Evolutionary conservation across 495 filamentous ascomycete genomes (phyloP), one percentile per base, ranked within the genome.

Genomic region (Copromyces sp.): DNA sequence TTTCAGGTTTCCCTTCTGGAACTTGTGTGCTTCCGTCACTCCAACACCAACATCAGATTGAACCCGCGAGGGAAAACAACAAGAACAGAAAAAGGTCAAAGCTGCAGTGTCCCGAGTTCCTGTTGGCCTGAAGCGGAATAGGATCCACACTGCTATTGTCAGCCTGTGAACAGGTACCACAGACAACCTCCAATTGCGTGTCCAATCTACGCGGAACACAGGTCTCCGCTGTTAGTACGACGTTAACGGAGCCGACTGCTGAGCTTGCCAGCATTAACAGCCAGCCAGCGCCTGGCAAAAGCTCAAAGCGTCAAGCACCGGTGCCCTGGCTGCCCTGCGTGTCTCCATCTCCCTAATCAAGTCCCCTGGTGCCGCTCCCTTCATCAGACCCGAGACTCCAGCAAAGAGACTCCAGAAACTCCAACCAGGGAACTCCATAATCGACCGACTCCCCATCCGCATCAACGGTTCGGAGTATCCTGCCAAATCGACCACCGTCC

Each of bases 1-100:
- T 78, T 78, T 76, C 76, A 78, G 76, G 69, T 71, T 69, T 6
- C 45, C 70, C 65, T 75, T 73, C 75, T 75, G 68, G 75, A 76
- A 72, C 75, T 42, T 61, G 53, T 61, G 53, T 61, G 24, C 47
- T 32, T 61, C 53, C 53, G 12, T 59, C 47, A 61, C 24, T 61
- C 53, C 53, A 61, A 61, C 53, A 61, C 53, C 53, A 61, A 61
- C 53, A 61, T 61, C 12, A 35, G 53, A 12, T 61, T 61, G 29
- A 61, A 61, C 53, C 53, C 53, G 14, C 24, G 45, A 53, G 45
- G 47, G 24, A 61, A 61, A 24, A 47, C n/a, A 47, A 47, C 8
- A 24, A 4, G 14, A 44, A 42, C 41, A 20, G 9, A 45, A 45
- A 24, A 20, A 59, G 14, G 47, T 16, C 47, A 61, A 61, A 61